Base-by-base conservation (phyloP, 2,329 filamentous ascomycete species). In the Pestalotiopsis sp. region DNA sequence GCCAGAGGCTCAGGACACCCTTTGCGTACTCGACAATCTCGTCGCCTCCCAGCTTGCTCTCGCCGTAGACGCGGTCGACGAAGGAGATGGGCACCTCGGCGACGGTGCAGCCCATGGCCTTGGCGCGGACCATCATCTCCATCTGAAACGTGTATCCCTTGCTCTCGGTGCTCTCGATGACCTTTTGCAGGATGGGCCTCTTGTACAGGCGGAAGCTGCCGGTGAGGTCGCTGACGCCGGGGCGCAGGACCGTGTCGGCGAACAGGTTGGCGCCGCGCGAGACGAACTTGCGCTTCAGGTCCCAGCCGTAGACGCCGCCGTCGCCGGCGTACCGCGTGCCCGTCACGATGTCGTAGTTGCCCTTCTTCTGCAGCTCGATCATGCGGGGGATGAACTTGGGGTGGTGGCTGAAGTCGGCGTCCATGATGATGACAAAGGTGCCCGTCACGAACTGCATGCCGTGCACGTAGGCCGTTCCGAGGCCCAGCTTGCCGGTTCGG, bases 71-170 rank as follows among this genome's bases (percentile, higher is more conserved):
- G 68, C 96, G 90, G 81, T 99, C 97, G 56, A 98, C 96, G 80
- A 99, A 99, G 27, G 90, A 93, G 74, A 99, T 99, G 13, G 96
- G 96, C 70, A 97, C 95, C 86, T 99, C 96, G 17, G 93, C 93
- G 39, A 99, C 95, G 49, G 91, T 93, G 84, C 90, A 97, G 1
- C 96, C 95, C 93, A 98, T 95, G 17, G 92, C 93, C 89, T 98
- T 98, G 41, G 96, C 96, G 71, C 95, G 88, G 9, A 98, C 95
- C 91, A 98, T 98, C 90, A 99, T 92, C 87, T 98, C 95, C 96
- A 99, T 99, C 89, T 99, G 96, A 87, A 99, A 99, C 56, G 93
- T 95, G 81, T 98, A 99, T 2, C 96, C 96, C 84, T 98, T 97
- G 80, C 93, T 96, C 86, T 98, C 92, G 9, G 94, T 98, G 82